Conservation (phyloP, 2,329 filamentous ascomycete genomes). For the Epichloe baconii region DNA sequence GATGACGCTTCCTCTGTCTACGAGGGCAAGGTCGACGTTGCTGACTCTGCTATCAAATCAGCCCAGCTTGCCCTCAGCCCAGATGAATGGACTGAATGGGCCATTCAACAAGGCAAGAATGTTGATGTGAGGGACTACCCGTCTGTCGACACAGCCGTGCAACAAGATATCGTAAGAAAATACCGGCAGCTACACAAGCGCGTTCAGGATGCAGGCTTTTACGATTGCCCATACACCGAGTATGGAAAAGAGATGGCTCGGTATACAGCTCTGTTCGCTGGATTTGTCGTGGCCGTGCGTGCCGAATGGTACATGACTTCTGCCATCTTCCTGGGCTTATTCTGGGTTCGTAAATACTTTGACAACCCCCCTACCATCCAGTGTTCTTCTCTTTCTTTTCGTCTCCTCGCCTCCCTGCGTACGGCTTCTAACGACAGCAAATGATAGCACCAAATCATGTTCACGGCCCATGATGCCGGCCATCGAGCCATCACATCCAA, state of each 20-base stretch:
- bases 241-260: conserved; percentile 47
- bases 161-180: conserved; percentile 39
- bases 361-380: neutral
- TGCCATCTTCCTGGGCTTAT: conserved; percentile 44
- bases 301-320: conserved; percentile 44
- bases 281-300: conserved; percentile 32
- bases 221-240: conserved; percentile 42
- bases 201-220: conserved; percentile 41
- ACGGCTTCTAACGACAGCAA: conserved; percentile 8
- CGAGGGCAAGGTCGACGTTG: neutral
- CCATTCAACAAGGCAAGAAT: conserved; percentile 20
- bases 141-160: conserved; percentile 38
- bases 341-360: conserved; percentile 34
- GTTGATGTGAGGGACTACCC: conserved; percentile 31
- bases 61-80: conserved; percentile 5
- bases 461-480: conserved; percentile 52
- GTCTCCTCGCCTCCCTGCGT: no score
- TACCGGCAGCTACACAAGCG: conserved; percentile 43
- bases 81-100: conserved; percentile 22
- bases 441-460: conserved; percentile 52
- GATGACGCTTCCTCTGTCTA: neutral
- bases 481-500: conserved; percentile 49
- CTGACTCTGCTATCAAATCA: neutral
- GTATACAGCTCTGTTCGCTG: conserved; percentile 36
- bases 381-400: neutral